These are phyloP conservation scores for Cylindrodendrum hubeiense DNA, from an alignment of 2,329 filamentous ascomycete genomes.

Conservation along the genomic window DNA sequence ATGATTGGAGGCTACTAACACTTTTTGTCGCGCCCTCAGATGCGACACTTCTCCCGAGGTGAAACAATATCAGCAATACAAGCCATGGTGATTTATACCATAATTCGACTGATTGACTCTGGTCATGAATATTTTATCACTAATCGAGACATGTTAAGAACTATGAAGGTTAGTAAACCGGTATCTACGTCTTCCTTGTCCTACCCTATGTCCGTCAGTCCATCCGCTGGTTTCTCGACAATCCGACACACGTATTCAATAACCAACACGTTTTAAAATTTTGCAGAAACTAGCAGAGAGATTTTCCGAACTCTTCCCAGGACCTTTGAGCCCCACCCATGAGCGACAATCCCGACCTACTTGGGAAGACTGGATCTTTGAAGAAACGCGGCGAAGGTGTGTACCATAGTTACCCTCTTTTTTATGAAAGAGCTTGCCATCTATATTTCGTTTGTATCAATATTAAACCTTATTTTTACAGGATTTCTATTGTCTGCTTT, in stretches of 20 bases:
- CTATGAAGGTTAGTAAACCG: slow-evolving; percentile 7
- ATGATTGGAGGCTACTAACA: neutral
- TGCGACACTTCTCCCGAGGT: neutral
- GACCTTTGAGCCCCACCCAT: slow-evolving; percentile 4
- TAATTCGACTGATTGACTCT: neutral
- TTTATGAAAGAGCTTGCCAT: neutral
- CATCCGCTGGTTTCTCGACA: neutral
- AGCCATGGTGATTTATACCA: neutral
- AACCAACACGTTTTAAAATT: too few relatives aligned
- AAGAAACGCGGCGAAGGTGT: slow-evolving; percentile 12
- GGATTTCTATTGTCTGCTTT: neutral
- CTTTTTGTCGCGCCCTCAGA: neutral
- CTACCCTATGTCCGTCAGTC: neutral
- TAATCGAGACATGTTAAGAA: neutral
- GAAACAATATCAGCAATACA: slow-evolving; percentile 3
- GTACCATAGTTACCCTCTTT: neutral
- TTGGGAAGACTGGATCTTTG: slow-evolving; percentile 14
- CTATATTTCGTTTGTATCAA: neutral
- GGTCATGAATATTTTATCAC: neutral
- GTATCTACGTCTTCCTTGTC: neutral
- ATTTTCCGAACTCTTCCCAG: neutral
- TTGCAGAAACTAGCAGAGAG: neutral
- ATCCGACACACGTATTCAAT: neutral
- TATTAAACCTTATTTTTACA: neutral
- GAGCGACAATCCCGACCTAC: neutral